Evolutionary conservation across 1,139 yeast genomes (phyloP).

Genomic region (Blastobotrys apis): DNA sequence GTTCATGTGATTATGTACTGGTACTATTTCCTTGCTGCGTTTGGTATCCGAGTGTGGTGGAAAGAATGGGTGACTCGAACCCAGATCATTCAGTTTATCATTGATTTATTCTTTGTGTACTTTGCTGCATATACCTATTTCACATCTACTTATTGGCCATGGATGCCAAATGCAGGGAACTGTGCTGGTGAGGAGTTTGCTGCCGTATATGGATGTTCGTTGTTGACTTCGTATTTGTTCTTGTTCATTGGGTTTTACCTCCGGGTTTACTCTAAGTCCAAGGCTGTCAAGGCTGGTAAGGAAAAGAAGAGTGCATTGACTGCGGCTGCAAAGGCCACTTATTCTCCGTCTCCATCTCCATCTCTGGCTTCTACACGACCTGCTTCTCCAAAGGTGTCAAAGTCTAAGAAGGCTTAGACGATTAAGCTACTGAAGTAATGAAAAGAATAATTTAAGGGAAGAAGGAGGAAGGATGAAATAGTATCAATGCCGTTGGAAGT

Average conservation of each 20-base stretch:
- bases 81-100: slow-evolving; percentile 89
- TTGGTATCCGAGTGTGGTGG: slow-evolving; percentile 99
- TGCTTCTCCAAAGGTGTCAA: neutral
- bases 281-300: slow-evolving; percentile 18
- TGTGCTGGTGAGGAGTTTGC: slow-evolving; percentile 94
- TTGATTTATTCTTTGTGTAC: slow-evolving; percentile 86
- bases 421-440: too few relatives aligned
- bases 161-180: slow-evolving; percentile 76
- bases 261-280: slow-evolving; percentile 54
- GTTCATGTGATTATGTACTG: slow-evolving; percentile 98
- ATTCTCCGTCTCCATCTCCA: slow-evolving; percentile 12
- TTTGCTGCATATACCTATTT: slow-evolving; percentile 72
- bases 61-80: slow-evolving; percentile 98
- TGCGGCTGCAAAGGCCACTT: slow-evolving; percentile 16
- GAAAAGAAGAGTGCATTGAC: slow-evolving; percentile 18
- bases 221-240: slow-evolving; percentile 83
- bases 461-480: too few relatives aligned
- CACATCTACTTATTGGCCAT: slow-evolving; percentile 40
- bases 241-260: slow-evolving; percentile 92
- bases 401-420: slow-evolving; percentile 13
- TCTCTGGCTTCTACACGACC: slow-evolving; percentile 5
- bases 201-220: slow-evolving; percentile 84
- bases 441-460: too few relatives aligned
- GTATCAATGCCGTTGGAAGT: too few relatives aligned
- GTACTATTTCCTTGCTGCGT: slow-evolving; percentile 90